Percentiles rank a stretch among this genome's conserved stretches.
These are phyloP conservation scores for Crepidotus variabilis DNA, from an alignment of 768 basidiomycete species.

Conservation along the genomic window DNA sequence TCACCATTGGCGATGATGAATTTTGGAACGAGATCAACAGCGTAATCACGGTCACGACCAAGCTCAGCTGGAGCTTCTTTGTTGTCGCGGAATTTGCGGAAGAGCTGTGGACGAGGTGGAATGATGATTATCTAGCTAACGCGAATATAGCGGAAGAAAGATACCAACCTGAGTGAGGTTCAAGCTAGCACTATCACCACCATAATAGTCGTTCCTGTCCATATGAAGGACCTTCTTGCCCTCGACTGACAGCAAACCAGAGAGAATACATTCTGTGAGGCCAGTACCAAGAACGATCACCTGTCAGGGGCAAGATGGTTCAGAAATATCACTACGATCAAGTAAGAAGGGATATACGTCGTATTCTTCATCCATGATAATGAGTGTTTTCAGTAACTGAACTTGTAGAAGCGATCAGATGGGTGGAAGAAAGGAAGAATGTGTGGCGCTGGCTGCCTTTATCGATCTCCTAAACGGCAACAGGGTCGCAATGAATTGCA, in stretches of 20 bases:
- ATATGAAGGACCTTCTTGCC: slow-evolving; percentile 99
- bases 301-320: slow-evolving; percentile 30
- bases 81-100: slow-evolving; percentile 88
- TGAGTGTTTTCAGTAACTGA: slow-evolving; percentile 8
- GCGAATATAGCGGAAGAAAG: background rate
- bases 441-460: slow-evolving; percentile 14
- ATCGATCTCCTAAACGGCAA: slow-evolving; percentile 20
- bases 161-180: slow-evolving; percentile 89
- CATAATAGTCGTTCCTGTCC: slow-evolving; percentile 98
- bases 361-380: slow-evolving; percentile 97
- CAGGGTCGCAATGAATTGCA: slow-evolving; percentile 8
- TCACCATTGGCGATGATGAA: slow-evolving; percentile 99
- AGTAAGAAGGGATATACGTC: slow-evolving; percentile 52
- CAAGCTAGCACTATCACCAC: slow-evolving; percentile 93
- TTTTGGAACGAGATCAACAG: slow-evolving; percentile 96
- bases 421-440: slow-evolving; percentile 11
- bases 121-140: background rate
- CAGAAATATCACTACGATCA: slow-evolving; percentile 11
- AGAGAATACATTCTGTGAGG: slow-evolving; percentile 97
- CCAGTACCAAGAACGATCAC: slow-evolving; percentile 95
- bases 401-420: slow-evolving; percentile 3
- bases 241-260: slow-evolving; percentile 96
- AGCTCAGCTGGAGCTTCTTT: slow-evolving; percentile 77
- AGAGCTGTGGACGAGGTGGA: slow-evolving; percentile 55
- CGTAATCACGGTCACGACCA: slow-evolving; percentile 96